A percentile compares a stretch with the other conserved stretches of the same genome.
Evolutionary conservation across 805 yeast species (phyloP).

Genomic region (Ogataea paradorogensis): DNA sequence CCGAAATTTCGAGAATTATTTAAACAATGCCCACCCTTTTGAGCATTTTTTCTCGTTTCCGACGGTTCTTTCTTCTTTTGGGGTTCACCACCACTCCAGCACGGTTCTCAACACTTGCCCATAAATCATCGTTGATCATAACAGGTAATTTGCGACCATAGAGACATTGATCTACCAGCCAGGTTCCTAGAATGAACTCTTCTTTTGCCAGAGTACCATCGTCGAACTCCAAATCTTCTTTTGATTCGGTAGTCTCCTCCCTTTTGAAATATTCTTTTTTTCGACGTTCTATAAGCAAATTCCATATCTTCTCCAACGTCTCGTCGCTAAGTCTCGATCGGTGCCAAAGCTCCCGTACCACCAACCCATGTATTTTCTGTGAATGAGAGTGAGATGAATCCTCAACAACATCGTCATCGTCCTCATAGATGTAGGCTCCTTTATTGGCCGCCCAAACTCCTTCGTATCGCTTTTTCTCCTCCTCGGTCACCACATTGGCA

Average conservation of each 20-base stretch:
- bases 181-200: constrained; percentile 93
- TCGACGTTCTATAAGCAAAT: constrained; percentile 55
- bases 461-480: constrained; percentile 85
- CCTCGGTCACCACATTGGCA: constrained; percentile 44
- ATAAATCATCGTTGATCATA: constrained; percentile 60
- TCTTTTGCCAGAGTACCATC: constrained; percentile 78
- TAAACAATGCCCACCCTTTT: constrained; percentile 21
- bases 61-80: constrained; percentile 11
- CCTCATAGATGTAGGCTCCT: constrained; percentile 49
- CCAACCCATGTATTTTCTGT: constrained; percentile 48
- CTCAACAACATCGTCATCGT: constrained; percentile 4
- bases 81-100: constrained; percentile 20
- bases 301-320: constrained; percentile 65
- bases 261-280: constrained; percentile 40
- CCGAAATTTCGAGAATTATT: constrained; percentile 11
- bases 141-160: constrained; percentile 90
- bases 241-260: constrained; percentile 21
- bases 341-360: constrained; percentile 77
- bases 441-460: constrained; percentile 91
- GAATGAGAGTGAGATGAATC: constrained; percentile 5
- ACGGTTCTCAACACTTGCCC: constrained; percentile 67
- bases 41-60: constrained; percentile 22
- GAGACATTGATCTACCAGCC: constrained; percentile 94
- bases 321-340: constrained; percentile 71
- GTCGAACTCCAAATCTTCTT: constrained; percentile 55